Base-by-base conservation (phyloP, 2,329 filamentous ascomycete species). In the Colletotrichum zoysiae region DNA sequence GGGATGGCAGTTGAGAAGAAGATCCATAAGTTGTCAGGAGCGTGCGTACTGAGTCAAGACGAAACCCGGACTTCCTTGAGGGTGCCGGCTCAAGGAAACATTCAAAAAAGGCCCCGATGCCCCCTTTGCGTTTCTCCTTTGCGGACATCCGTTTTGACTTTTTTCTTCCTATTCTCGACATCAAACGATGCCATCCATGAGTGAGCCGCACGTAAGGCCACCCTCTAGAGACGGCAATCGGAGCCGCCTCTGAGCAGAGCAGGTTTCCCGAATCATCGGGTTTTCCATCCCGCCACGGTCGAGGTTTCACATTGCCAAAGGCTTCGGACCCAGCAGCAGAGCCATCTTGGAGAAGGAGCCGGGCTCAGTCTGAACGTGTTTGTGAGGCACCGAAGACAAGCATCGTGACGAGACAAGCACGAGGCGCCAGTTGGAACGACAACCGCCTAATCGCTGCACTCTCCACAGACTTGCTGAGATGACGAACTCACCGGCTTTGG, bases 301-400 rank as follows among this genome's bases (percentile, higher is more conserved):
- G 44, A 38, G 30, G 53, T 71, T 71, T 69, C 69, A 71, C 35
- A 50, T 60, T 55, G 38, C 33, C 11, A 14, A 65, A 42, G 55
- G 35, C 59, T 56, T 64, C 59, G 59, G 59, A 60, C 59, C n/a
- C 65, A 51, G 65, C 65, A 60, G 65, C 65, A 65, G 60, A 55
- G 60, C 16, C 44, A 60, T 56, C 70, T 71, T 60, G 65, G 70
- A 59, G 48, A 33, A 46, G 46, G 58, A 56, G 33, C 55, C 65
- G 65, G 70, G 64, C 42, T 30, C 40, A 53, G 48, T 50, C 65
- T 55, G 55, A 65, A 26, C 53, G 42, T 9, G 59, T 65, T 53
- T 59, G 46, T 64, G 59, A 71, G 53, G 69, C 55, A 64, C 35
- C 44, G 35, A 56, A 65, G 66, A 58, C 65, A 72, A 65, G 65